Base-by-base conservation (phyloP, 352 stramenopile species). In the Pythium rishiriense region DNA sequence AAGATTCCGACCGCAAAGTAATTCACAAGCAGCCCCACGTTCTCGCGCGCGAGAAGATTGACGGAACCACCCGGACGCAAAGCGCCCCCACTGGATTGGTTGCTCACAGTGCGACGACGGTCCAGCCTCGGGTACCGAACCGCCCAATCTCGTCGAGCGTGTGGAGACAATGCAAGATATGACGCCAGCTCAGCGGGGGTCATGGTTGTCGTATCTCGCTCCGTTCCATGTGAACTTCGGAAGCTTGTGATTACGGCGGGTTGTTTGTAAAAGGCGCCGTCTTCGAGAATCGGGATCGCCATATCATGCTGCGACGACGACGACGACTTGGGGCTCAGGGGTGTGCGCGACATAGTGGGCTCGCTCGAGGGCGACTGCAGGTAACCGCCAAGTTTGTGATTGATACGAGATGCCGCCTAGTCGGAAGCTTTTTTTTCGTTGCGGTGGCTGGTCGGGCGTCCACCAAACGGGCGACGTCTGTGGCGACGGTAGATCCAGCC, bases 1-100 rank as follows among this genome's bases (percentile, higher is more conserved):
- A 92, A 81, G 26, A 90, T 68, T 9, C 83, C 85, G 28, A 87
- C 83, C 9, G 78, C 73, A 26, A 85, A 85, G 56, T 91, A 91
- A 45, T 91, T 87, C 56, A 87, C 54, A 33, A 92, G 66, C 9
- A 93, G 58, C 0, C 76, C 81, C 17, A 75, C 49, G 24, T 74
- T 82, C 54, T 73, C 26, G 1, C 61, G 52, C n/a, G 67, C 67
- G 29, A 74, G 63, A 15, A 74, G 67, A 50, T 74, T 52, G 0
- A 74, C 67, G 19, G 25, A 58, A 15, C 67, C 67, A 19, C 67
- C 67, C 11, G 67, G 61, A 17, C 54, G 67, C 33, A 74, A 43
- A 11, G 67, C 67, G 14, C 62, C 67, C 22, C 24, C 52, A 15
- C 4, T 19, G 19, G 35, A 42, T n/a, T 70, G 51, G 10, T 41